Evolutionary conservation across 495 filamentous ascomycete species (phyloP), one percentile per base, ranked within the genome.

Genomic region (Ramalina peruviana): DNA sequence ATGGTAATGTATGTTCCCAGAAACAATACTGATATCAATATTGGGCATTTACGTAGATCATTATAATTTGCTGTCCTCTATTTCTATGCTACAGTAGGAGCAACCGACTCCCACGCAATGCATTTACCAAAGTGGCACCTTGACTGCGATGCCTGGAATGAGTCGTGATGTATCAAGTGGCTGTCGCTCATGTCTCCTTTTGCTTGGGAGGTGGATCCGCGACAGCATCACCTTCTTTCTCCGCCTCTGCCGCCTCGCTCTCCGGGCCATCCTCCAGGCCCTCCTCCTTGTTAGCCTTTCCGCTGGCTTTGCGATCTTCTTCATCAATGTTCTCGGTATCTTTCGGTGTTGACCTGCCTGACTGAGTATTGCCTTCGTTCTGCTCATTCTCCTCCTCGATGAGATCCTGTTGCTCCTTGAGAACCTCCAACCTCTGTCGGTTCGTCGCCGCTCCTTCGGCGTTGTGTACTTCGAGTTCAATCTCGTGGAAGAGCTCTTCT

Each of bases 401-500:
- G 46, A 99, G 78, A 58, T 97, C 92, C 62, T 99, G 86, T 69
- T 99, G 92, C 71, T 99, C 92, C 77, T 87, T 93, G 59, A 99
- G 75, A 7, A 99, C 92, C 73, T 99, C 92, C n/a, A 99, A 79
- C 61, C 92, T 83, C 70, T 99, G 92, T 73, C 89, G 94, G 76
- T 99, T 99, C 48, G 93, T 99, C 45, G 92, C 93, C 11, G 89
- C 92, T 50, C 92, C 92, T 70, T 99, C 92, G 43, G 88, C 87
- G 50, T 83, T 93, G 72, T 97, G 87, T 23, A 97, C 89, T 71
- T 97, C 93, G 27, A 99, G 83, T 66, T 99, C 92, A 53, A 97
- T 96, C 69, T 99, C 92, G 71, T 99, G 92, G 82, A 92, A 97
- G 37, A 99, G 78, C 65, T 99, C 92, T 68, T 99, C 92, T 4